Conservation (phyloP, 2,329 filamentous ascomycete species). For the Seiridium cupressi region DNA sequence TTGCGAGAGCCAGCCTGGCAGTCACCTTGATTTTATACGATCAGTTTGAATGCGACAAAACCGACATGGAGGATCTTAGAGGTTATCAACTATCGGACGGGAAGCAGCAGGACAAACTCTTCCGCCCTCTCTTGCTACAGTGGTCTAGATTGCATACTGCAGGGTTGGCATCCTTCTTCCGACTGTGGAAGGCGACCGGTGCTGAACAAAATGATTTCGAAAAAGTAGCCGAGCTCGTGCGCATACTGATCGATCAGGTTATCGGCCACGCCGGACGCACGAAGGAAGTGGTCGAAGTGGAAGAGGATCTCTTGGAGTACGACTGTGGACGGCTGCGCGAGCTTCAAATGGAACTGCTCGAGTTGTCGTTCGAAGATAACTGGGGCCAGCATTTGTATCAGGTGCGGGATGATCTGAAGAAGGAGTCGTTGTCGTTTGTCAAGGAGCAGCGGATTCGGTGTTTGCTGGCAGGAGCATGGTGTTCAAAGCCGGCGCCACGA, state of each 20-base stretch:
- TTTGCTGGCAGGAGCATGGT: conserved; percentile 87
- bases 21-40: conserved; percentile 89
- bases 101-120: conserved; percentile 80
- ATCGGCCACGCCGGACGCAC: conserved; percentile 79
- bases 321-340: conserved; percentile 77
- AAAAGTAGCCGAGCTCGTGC: conserved; percentile 87
- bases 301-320: conserved; percentile 84
- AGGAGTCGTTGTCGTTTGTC: conserved; percentile 92
- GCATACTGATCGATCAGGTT: conserved; percentile 86
- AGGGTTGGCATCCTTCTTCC: conserved; percentile 81
- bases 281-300: conserved; percentile 81
- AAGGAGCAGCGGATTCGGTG: conserved; percentile 95
- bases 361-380: conserved; percentile 87
- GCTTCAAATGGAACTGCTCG: conserved; percentile 89
- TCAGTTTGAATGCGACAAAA: conserved; percentile 90
- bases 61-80: conserved; percentile 75
- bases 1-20: conserved; percentile 82
- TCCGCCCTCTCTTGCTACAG: conserved; percentile 83
- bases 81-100: conserved; percentile 73
- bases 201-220: conserved; percentile 86
- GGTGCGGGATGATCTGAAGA: conserved; percentile 86
- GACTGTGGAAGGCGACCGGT: conserved; percentile 87
- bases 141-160: conserved; percentile 91
- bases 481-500: conserved; percentile 52
- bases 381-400: conserved; percentile 90